Evolutionary conservation across 2,329 filamentous ascomycete species (phyloP), one percentile per base, ranked within the genome.

Genomic region (Colletotrichum falcatum): DNA sequence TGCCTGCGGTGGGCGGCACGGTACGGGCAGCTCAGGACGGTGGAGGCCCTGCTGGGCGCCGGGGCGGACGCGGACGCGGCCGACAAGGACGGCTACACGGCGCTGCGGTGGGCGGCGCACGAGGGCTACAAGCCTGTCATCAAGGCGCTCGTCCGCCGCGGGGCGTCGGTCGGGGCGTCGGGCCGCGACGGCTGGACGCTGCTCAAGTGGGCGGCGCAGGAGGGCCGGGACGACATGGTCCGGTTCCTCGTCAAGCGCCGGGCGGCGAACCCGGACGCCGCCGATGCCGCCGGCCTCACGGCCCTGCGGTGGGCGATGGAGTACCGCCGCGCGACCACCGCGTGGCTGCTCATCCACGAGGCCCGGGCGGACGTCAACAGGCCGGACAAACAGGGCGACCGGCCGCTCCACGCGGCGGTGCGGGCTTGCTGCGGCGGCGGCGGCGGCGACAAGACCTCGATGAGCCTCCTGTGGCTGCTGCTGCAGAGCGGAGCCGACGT

Each of bases 151-250:
- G 33, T 65, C 4, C 44, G n/a, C 8, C 35, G 23, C 20, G 37
- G 42, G 8, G 46, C 63, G 39, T 60, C 63, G 12, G 30, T 61
- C 14, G 14, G 54, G 28, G 16, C 48, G 11, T 14, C 46, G 1
- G 58, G 48, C 2, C 28, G 30, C 33, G 56, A 46, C 20, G 44
- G 59, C 5, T 61, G 64, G 55, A 61, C 55, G 2, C 26, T 66
- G 35, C 56, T 66, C 16, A 51, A 46, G 11, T 66, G 64, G 64
- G 64, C 64, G 20, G 64, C 64, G 26, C 55, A 53, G n/a, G 64
- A 66, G 44, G 64, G 64, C 26, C 55, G 53, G 23, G 64, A 66
- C 7, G 56, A 66, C 46, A 66, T 66, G 35, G 37, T 61, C n/a
- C 44, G 28, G 26, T 44, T 53, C 7, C 56, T 66, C 4, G 18